phyloP scores from a whole-genome alignment of 352 stramenopile species.

The Pythium myriotylum region DNA sequence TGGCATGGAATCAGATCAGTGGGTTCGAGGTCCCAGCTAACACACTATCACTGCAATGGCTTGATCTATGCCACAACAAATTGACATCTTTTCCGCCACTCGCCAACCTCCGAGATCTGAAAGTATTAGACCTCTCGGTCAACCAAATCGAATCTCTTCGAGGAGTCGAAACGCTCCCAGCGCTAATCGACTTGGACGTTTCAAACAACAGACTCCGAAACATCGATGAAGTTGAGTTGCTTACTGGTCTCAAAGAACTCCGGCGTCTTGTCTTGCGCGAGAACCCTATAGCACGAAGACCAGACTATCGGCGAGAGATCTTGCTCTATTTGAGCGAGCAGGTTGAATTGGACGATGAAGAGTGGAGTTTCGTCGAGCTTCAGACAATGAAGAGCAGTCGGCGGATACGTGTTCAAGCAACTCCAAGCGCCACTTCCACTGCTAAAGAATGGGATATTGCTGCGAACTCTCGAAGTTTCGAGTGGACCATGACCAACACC shows the following conservation, averaged over 20 bases:
- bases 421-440: neutral
- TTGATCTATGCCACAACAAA: conserved; percentile 77
- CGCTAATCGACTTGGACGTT: conserved; percentile 63
- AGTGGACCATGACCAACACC: conserved; percentile 2
- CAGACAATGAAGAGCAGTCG: conserved; percentile 74
- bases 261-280: conserved; percentile 56
- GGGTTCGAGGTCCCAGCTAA: conserved; percentile 35
- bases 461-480: neutral
- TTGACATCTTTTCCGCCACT: conserved; percentile 49
- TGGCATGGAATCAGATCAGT: conserved; percentile 76
- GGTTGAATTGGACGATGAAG: conserved; percentile 63
- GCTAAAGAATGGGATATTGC: neutral
- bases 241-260: conserved; percentile 47
- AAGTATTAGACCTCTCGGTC: conserved; percentile 66
- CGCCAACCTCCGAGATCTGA: conserved; percentile 38
- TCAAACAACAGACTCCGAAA: conserved; percentile 65
- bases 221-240: conserved; percentile 58
- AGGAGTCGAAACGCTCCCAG: conserved; percentile 47
- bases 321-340: conserved; percentile 75
- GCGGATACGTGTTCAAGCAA: conserved; percentile 35
- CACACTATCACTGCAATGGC: conserved; percentile 41
- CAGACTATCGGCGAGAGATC: conserved; percentile 82
- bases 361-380: conserved; percentile 65
- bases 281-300: conserved; percentile 71
- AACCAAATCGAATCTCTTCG: conserved; percentile 61